Percentiles rank a stretch among this genome's conserved stretches.
phyloP scores from a whole-genome alignment of 371 early-diverging fungal species.

The Lichtheimia ornata region DNA sequence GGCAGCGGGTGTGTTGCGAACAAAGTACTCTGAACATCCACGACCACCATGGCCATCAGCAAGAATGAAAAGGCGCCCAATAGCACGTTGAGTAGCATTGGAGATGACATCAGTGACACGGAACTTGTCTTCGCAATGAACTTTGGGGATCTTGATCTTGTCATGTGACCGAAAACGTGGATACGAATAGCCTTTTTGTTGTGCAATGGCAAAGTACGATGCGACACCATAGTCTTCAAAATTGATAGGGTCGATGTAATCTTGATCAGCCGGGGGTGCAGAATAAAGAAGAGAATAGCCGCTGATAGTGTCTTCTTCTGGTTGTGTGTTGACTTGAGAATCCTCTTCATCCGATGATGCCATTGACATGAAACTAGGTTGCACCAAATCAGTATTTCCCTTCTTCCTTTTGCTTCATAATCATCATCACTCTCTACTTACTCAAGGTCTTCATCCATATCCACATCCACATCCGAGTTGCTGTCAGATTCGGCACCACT shows the following conservation, averaged over 20 bases:
- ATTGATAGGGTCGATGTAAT: conserved; percentile 41
- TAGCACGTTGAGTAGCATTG: conserved; percentile 16
- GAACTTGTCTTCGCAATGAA: conserved; percentile 65
- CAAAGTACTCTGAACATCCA: conserved; percentile 66
- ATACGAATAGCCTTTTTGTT: conserved; percentile 67
- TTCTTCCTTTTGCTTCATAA: neutral
- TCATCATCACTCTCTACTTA: conserved; percentile 15
- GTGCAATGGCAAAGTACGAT: conserved; percentile 58
- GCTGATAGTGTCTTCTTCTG: conserved; percentile 46
- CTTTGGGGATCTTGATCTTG: conserved; percentile 58
- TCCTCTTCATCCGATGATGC: conserved; percentile 31
- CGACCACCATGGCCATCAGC: conserved; percentile 71
- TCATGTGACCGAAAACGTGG: conserved; percentile 62
- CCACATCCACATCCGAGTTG: conserved; percentile 25
- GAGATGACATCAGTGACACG: conserved; percentile 53
- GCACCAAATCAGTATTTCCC: neutral
- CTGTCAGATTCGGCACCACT: conserved; percentile 19
- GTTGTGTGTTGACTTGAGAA: conserved; percentile 5
- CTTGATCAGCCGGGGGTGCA: conserved; percentile 34
- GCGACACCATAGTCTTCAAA: conserved; percentile 47
- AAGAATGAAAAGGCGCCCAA: conserved; percentile 59
- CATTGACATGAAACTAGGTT: conserved; percentile 16
- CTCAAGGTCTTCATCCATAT: conserved; percentile 34
- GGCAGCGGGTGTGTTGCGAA: conserved; percentile 52
- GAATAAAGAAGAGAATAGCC: conserved; percentile 42